Evolutionary conservation across 495 filamentous ascomycete species (phyloP).

Genomic region (Aspergillus affinis): DNA sequence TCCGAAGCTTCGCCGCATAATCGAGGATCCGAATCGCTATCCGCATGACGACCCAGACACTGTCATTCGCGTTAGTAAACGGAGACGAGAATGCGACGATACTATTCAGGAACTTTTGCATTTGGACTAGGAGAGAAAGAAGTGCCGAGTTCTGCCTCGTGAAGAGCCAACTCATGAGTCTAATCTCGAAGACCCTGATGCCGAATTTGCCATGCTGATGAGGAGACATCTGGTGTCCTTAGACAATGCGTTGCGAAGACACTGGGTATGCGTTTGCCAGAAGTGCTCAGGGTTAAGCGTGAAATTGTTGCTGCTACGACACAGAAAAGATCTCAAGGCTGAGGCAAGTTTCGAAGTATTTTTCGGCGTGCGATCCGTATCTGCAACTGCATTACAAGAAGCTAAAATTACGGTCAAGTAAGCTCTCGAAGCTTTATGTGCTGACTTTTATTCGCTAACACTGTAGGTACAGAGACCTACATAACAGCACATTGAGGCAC

Average conservation of each 20-base stretch:
- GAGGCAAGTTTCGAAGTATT: conserved; percentile 27
- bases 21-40: conserved; percentile 22
- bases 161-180: conserved; percentile 22
- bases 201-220: conserved; percentile 28
- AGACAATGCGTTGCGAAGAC: conserved; percentile 26
- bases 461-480: conserved; percentile 20
- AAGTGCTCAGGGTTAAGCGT: conserved; percentile 34
- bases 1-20: conserved; percentile 22
- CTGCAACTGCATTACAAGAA: conserved; percentile 27
- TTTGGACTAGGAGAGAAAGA: conserved; percentile 26
- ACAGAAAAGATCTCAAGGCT: conserved; percentile 15
- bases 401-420: conserved; percentile 33
- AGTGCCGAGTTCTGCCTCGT: conserved; percentile 29
- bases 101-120: conserved; percentile 26
- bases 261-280: conserved; percentile 33
- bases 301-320: conserved; percentile 26
- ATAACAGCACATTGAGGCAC: conserved; percentile 15
- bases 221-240: conserved; percentile 29
- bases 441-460: conserved; percentile 17
- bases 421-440: conserved; percentile 18
- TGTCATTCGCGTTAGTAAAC: conserved; percentile 27
- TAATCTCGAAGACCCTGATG: conserved; percentile 23
- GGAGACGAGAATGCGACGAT: conserved; percentile 26
- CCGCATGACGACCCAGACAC: conserved; percentile 16
- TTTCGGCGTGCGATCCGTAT: conserved; percentile 27